A percentile compares a stretch with the other conserved stretches of the same genome.
Evolutionary conservation across 805 yeast genomes (phyloP).

Genomic region (Saccharomycopsis oosterbeekiorum): DNA sequence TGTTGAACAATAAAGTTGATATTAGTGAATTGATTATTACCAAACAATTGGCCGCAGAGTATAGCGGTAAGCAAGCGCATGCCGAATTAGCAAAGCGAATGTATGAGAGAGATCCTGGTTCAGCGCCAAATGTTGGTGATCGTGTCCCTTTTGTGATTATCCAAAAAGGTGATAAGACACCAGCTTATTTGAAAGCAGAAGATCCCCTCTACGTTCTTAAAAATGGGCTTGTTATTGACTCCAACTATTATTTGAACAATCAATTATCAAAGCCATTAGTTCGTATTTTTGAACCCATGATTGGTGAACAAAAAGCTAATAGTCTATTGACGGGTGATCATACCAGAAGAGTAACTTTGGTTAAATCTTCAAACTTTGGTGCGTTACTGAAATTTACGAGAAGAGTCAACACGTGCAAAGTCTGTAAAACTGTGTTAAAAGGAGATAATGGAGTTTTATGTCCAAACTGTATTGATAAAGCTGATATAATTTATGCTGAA

Average conservation of each 20-base stretch:
- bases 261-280: conserved; percentile 87
- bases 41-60: conserved; percentile 84
- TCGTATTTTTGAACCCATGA: conserved; percentile 89
- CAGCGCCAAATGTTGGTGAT: conserved; percentile 95
- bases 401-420: conserved; percentile 79
- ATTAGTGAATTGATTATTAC: conserved; percentile 89
- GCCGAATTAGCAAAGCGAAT: conserved; percentile 93
- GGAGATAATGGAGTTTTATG: conserved; percentile 70
- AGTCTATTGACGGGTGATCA: conserved; percentile 77
- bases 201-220: conserved; percentile 93
- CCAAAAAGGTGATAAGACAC: conserved; percentile 65
- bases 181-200: conserved; percentile 91
- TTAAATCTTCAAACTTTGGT: conserved; percentile 36
- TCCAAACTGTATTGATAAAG: conserved; percentile 58
- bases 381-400: conserved; percentile 89
- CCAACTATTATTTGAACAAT: conserved; percentile 86
- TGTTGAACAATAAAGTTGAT: conserved; percentile 85
- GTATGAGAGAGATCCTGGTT: conserved; percentile 94
- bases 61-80: conserved; percentile 95
- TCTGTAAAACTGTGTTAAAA: conserved; percentile 71
- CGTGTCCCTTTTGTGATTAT: conserved; percentile 96
- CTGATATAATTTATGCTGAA: conserved; percentile 72
- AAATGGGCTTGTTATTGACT: conserved; percentile 86
- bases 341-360: conserved; percentile 62
- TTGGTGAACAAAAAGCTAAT: conserved; percentile 77